Conservation (phyloP, 768 basidiomycete genomes). For the Russula sp. region DNA sequence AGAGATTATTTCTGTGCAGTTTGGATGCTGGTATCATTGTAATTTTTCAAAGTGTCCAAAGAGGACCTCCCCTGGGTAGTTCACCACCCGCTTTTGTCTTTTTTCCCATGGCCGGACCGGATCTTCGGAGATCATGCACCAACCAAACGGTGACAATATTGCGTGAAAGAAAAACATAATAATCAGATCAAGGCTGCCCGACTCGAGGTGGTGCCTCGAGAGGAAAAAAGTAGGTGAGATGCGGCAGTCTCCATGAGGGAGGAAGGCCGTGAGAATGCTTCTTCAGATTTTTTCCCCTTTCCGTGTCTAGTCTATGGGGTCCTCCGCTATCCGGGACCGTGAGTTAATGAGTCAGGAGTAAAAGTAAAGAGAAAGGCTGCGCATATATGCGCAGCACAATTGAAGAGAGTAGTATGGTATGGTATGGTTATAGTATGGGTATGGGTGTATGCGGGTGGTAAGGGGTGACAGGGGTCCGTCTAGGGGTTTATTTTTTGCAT, state of each 20-base stretch:
- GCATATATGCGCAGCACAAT: not conserved
- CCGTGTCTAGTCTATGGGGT: not conserved
- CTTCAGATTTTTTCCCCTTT: not conserved
- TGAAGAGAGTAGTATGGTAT: not conserved
- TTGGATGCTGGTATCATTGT: not conserved
- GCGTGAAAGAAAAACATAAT: too few species aligned
- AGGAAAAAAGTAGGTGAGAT: not conserved
- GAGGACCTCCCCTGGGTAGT: not conserved
- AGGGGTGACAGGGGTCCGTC: not conserved
- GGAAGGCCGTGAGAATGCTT: not conserved
- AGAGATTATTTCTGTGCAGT: conserved; percentile 29
- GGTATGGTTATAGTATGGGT: too few species aligned
- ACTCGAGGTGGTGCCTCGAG: not conserved
- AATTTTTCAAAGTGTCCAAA: not conserved
- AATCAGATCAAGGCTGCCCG: not conserved
- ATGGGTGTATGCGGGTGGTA: not conserved
- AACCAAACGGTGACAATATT: too few species aligned
- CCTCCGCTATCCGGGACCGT: not conserved
- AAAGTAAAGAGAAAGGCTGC: not conserved
- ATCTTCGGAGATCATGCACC: not conserved
- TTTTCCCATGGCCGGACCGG: not conserved
- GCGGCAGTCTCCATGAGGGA: not conserved
- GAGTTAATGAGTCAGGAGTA: not conserved
- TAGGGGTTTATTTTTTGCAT: not conserved
- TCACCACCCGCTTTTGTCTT: not conserved